These are phyloP conservation scores for Moesziomyces antarcticus DNA, from an alignment of 1,284 basidiomycete genomes.

Conservation along the genomic window DNA sequence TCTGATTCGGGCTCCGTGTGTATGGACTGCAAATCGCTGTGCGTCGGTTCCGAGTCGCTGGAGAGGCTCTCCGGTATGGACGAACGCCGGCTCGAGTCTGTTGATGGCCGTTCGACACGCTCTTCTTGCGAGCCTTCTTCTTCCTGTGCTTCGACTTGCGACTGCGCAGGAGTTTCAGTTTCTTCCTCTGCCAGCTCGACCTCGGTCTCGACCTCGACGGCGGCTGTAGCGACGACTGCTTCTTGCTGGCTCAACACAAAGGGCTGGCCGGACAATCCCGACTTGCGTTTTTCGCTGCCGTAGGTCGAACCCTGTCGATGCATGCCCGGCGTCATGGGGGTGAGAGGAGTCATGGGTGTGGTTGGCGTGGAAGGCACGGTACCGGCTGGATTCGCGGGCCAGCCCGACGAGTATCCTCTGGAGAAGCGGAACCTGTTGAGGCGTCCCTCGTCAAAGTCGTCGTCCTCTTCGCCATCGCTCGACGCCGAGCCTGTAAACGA, in stretches of 20 bases:
- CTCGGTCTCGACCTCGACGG: neutral
- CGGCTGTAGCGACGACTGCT: neutral
- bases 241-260: neutral
- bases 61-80: slow-evolving; percentile 8
- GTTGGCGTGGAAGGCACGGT: slow-evolving; percentile 3
- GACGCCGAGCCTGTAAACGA: slow-evolving; percentile 1
- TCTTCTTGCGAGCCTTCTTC: neutral
- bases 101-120: neutral
- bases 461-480: slow-evolving; percentile 11
- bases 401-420: slow-evolving; percentile 3
- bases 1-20: slow-evolving; percentile 2
- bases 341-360: slow-evolving; percentile 7
- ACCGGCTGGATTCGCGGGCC: neutral
- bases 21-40: neutral
- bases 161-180: neutral
- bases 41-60: slow-evolving; percentile 1
- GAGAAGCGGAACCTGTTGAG: slow-evolving; percentile 3
- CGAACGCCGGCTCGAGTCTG: neutral
- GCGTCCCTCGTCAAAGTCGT: slow-evolving; percentile 8
- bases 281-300: slow-evolving; percentile 3
- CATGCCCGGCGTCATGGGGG: slow-evolving; percentile 8
- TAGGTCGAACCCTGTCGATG: neutral
- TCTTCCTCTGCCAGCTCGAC: neutral
- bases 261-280: neutral
- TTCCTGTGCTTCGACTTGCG: neutral